These are phyloP conservation scores for Suhomyces yuchorum DNA, from an alignment of 1,139 yeast species.

Conservation along the genomic window DNA sequence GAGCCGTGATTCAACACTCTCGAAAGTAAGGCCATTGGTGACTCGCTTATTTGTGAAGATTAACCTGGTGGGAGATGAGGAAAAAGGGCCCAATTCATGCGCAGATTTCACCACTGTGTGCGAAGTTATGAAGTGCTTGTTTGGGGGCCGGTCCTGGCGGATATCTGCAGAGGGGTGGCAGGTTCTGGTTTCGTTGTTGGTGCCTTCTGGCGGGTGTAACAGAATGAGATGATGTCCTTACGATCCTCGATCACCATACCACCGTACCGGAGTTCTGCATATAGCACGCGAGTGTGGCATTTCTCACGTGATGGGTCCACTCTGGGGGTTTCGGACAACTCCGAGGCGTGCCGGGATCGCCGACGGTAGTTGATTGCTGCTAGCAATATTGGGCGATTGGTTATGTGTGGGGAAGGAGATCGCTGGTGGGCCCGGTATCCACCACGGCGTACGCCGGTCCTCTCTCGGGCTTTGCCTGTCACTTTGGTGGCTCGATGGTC, in stretches of 20 bases:
- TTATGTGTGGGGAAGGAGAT: no score
- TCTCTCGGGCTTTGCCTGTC: no score
- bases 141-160: neutral
- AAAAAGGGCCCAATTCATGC: neutral
- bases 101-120: neutral
- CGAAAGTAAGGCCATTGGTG: constrained; percentile 17
- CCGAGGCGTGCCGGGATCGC: neutral
- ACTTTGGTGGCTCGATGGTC: no score
- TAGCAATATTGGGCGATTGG: no score
- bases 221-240: neutral
- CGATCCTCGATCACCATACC: neutral
- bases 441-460: no score
- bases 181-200: neutral
- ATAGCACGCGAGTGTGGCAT: neutral
- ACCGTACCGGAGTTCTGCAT: neutral
- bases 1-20: constrained; percentile 15
- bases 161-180: neutral
- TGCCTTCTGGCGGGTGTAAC: neutral
- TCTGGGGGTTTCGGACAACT: neutral
- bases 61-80: neutral
- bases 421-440: no score
- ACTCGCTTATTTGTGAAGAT: neutral
- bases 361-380: no score
- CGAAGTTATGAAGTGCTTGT: neutral
- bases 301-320: neutral